Percentiles rank a stretch among this genome's conserved stretches.
phyloP scores from a whole-genome alignment of 2,329 filamentous ascomycete species.

The Ophiostoma sp. region DNA sequence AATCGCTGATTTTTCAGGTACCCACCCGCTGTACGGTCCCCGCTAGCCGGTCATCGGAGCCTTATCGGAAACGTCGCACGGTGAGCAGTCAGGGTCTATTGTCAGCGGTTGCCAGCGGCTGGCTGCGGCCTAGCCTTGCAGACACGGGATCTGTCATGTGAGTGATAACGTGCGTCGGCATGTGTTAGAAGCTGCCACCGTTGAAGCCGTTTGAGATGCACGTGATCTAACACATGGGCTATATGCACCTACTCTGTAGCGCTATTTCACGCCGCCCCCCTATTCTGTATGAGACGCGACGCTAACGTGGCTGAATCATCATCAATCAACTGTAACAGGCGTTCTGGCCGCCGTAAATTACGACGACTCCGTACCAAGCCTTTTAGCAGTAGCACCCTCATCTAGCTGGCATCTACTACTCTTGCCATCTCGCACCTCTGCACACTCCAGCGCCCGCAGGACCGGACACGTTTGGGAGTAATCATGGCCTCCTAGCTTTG shows the following conservation, averaged over 20 bases:
- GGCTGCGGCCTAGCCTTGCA: neutral
- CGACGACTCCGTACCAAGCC: slow-evolving; percentile 16
- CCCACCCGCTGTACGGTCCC: slow-evolving; percentile 2
- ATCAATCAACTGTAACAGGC: neutral
- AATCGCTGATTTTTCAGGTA: slow-evolving; percentile 17
- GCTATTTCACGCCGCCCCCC: neutral
- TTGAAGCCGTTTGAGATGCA: neutral
- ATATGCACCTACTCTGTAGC: neutral
- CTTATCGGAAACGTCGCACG: slow-evolving; percentile 8
- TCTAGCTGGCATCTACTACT: neutral
- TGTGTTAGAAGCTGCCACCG: too few relatives aligned
- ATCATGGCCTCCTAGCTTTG: slow-evolving; percentile 5
- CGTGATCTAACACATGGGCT: neutral
- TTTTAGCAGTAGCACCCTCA: slow-evolving; percentile 1
- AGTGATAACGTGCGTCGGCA: neutral
- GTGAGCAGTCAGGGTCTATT: neutral
- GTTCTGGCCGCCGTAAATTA: slow-evolving; percentile 10
- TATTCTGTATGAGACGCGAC: neutral
- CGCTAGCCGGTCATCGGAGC: slow-evolving; percentile 17
- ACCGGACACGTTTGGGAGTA: slow-evolving; percentile 1
- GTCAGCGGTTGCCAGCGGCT: neutral
- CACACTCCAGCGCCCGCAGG: slow-evolving; percentile 11
- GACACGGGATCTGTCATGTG: neutral
- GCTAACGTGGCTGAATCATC: slow-evolving; percentile 13
- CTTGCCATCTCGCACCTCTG: neutral